A percentile compares a stretch with the other conserved stretches of the same genome.
Evolutionary conservation across 371 early-diverging fungal species (phyloP).

Genomic region (Saksenaea vasiformis): DNA sequence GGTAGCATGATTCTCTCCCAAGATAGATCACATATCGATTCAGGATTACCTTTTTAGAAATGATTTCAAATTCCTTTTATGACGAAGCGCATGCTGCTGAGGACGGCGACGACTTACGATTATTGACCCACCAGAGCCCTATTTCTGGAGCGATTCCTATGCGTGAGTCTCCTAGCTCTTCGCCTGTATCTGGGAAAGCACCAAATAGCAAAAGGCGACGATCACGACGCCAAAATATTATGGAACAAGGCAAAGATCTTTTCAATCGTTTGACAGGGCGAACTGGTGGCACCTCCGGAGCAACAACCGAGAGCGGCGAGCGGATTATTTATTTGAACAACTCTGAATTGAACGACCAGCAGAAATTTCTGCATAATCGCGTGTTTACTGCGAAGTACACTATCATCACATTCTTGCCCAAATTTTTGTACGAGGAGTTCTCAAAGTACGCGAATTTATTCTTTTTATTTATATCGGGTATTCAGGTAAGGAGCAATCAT

Average conservation of each 20-base stretch:
- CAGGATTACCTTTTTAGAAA: too few species aligned
- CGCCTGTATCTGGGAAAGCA: neutral
- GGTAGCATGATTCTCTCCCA: too few species aligned
- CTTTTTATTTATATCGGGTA: conserved; percentile 88
- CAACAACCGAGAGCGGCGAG: conserved; percentile 46
- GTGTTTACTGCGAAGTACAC: conserved; percentile 94
- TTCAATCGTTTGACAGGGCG: conserved; percentile 26
- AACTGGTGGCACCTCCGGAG: conserved; percentile 28
- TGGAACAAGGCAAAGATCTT: conserved; percentile 14
- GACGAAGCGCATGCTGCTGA: conserved; percentile 13
- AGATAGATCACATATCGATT: too few species aligned
- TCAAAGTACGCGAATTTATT: conserved; percentile 95
- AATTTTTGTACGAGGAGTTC: conserved; percentile 93
- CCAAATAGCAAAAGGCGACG: neutral
- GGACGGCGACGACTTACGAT: conserved; percentile 50
- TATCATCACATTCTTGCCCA: conserved; percentile 82
- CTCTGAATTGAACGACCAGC: conserved; percentile 66
- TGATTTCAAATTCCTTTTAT: too few species aligned
- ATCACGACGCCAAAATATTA: neutral
- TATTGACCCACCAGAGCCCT: conserved; percentile 38
- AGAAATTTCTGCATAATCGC: conserved; percentile 81
- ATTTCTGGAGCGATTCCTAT: conserved; percentile 36
- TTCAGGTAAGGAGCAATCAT: conserved; percentile 65
- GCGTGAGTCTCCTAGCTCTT: conserved; percentile 1
- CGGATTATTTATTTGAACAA: conserved; percentile 89